Base-by-base conservation (phyloP, 257 asterid species). In the Hygrophila difformis region DNA sequence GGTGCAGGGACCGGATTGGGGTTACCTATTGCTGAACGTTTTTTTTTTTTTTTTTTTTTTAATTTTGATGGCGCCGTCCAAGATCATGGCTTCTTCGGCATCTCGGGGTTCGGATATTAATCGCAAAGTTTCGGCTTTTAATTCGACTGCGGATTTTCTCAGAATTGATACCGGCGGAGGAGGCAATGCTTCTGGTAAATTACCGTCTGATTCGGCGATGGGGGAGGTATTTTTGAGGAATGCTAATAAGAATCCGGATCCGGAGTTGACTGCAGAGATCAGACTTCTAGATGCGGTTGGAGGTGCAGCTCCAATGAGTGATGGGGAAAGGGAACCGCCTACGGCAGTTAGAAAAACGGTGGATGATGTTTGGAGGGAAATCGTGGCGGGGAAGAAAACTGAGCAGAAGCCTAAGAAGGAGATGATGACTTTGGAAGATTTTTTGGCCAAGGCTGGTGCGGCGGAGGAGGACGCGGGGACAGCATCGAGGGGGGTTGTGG, bases 281-380 rank as follows among this genome's bases (percentile, higher is more conserved):
- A 55, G 62, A 56, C 60, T 54, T 47, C 45, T 57, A 18, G 79
- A 67, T 62, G 82, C 76, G 29, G 71, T 67, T 3, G 94, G 88
- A 47, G 83, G 79, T 7, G 60, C 68, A 40, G 50, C 63, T 31
- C 69, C 82, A 49, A 73, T 74, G 13, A 38, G 57, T 18, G 84
- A 67, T 29, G 64, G 68, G 9, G 77, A 53, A 14, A 44, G 49
- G 51, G 76, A 53, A 53, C 54, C 66, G 2, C 63, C 72, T 40
- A 67, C 70, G 68, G 58, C 6, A 61, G 64, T 45, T 67, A 72
- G 71, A 70, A 83, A 61, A 63, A 78, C 96, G 44, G 98, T 70
- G 65, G 96, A 89, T 55, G 98, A 82, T 40, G 96, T 89, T 31
- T 89, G 94, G 96, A 82, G 85, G 72, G 94, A 85, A 63, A 89